Evolutionary conservation across 1,284 basidiomycete genomes (phyloP).

Genomic region (Heliocybe sulcata): DNA sequence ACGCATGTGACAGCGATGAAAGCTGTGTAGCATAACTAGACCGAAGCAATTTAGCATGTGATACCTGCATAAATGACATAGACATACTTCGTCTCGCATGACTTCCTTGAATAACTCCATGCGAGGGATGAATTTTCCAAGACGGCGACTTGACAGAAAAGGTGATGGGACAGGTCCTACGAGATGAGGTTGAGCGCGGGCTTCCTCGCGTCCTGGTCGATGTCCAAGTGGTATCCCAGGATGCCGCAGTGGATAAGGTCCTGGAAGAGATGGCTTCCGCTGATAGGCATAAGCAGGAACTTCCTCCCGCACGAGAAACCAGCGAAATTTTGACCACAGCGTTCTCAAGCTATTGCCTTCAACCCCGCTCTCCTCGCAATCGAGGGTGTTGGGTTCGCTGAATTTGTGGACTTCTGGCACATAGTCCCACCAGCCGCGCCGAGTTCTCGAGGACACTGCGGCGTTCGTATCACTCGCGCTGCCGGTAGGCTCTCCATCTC

Average conservation of each 20-base stretch:
- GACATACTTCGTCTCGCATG: constrained; percentile 54
- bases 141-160: constrained; percentile 33
- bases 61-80: background rate
- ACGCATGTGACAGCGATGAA: constrained; percentile 44
- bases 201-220: constrained; percentile 13
- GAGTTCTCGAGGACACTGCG: constrained; percentile 12
- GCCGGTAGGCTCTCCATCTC: background rate
- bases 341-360: background rate
- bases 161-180: constrained; percentile 16
- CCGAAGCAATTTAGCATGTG: constrained; percentile 2
- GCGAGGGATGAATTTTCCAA: constrained; percentile 42
- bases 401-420: constrained; percentile 18
- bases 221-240: constrained; percentile 12
- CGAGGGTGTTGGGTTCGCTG: constrained; percentile 1
- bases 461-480: background rate
- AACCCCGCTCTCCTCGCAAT: background rate
- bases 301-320: constrained; percentile 3
- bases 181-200: too few relatives aligned
- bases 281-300: constrained; percentile 13
- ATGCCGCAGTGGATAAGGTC: constrained; percentile 18
- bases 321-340: background rate
- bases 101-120: constrained; percentile 48
- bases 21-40: constrained; percentile 49
- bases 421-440: constrained; percentile 53
- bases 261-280: constrained; percentile 18